These are phyloP conservation scores for Fusarium sp. DNA, from an alignment of 2,329 filamentous ascomycete species.

Conservation along the genomic window DNA sequence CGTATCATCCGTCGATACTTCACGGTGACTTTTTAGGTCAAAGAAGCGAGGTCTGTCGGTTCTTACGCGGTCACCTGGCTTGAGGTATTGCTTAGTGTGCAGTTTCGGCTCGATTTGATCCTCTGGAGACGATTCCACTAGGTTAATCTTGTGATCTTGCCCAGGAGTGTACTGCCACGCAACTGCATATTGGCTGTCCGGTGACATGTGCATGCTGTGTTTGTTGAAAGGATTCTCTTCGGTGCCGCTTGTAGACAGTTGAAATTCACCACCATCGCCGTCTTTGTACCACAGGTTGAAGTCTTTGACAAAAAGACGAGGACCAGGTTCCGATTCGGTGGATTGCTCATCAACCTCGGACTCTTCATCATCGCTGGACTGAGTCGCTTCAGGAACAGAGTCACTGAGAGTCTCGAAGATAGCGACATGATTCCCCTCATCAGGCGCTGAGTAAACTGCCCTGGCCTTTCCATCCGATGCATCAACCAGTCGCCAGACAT, in stretches of 20 bases:
- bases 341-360: neutral
- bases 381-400: neutral
- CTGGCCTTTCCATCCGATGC: constrained; percentile 14
- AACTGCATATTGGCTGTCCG: constrained; percentile 27
- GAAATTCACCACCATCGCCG: constrained; percentile 15
- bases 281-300: constrained; percentile 31
- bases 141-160: constrained; percentile 33
- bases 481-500: constrained; percentile 44
- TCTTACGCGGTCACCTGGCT: constrained; percentile 47
- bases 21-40: constrained; percentile 30
- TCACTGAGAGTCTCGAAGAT: constrained; percentile 31
- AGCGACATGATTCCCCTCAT: constrained; percentile 23
- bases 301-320: constrained; percentile 11
- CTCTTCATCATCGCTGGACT: neutral
- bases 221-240: constrained; percentile 40
- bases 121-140: constrained; percentile 48
- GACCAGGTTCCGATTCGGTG: neutral
- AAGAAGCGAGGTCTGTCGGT: constrained; percentile 49
- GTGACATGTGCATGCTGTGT: constrained; percentile 34
- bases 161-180: constrained; percentile 46
- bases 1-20: constrained; percentile 41
- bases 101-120: constrained; percentile 51
- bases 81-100: constrained; percentile 42
- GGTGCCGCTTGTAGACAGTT: constrained; percentile 39
- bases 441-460: constrained; percentile 34